Evolutionary conservation across 768 basidiomycete genomes (phyloP), one percentile per base, ranked within the genome.

Genomic region (Boletus pseudo-olivaceus): DNA sequence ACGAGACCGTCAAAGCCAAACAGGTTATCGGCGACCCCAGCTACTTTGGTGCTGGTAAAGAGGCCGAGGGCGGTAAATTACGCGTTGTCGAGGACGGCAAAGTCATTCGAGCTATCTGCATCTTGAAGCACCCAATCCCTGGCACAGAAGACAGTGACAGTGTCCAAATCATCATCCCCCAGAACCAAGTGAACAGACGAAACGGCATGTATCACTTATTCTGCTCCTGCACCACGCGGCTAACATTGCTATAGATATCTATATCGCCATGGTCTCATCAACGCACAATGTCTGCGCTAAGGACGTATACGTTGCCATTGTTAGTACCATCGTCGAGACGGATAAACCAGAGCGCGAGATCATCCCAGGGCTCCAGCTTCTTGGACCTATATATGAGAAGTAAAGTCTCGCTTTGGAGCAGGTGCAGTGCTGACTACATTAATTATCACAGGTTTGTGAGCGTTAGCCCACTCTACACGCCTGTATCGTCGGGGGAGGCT

Each of bases 241-340:
- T 61, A 35, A 55, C 30, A 34, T 51, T 39, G 45, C 34, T 49
- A 8, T 62, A 98, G 97, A 99, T 73, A 99, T 99, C 72, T 99
- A 99, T 76, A 88, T 99, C 66, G 96, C 97, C 6, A 89, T 91
- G 80, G 94, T 99, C 44, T 98, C 97, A 1, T 85, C 92, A 34
- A 93, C 94, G 14, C 97, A 98, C 77, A 96, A 96, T 65, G 97
- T 99, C 62, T 95, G 93, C 62, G 93, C 97, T 10, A 92, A 95
- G 73, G 93, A 94, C 66, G 73, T 98, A 55, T 94, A 93, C 71
- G 83, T 99, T 62, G 97, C 95, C 42, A 99, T 99, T 62, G 97
- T 99, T 61, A 97, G 94, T 64, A 98, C 96, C 23, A 89, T 99
- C 64, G 95, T 98, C 53, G 97, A 99, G 76, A 98, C 97, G 3